Base-by-base conservation (phyloP, 345 rosid species). In the Streptanthus diversifolius region DNA sequence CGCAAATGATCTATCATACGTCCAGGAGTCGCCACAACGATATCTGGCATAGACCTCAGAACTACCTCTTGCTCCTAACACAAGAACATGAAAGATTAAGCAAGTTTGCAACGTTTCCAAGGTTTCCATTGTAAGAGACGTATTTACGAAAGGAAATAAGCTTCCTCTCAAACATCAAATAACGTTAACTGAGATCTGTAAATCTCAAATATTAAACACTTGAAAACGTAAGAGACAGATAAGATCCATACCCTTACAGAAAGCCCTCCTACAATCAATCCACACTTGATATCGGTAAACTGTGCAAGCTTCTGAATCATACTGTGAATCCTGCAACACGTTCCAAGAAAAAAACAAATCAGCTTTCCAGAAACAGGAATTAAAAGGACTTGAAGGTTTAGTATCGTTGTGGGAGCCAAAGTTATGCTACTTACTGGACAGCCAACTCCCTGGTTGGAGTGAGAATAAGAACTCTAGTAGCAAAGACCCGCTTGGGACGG, bases 1-100 rank as follows among this genome's bases (percentile, higher is more conserved):
- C 96, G 89, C 73, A 95, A 83, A 82, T 95, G 99, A 80, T 95
- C 99, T 68, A 95, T 91, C 91, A 95, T 86, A 54, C 99, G 90
- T 29, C 99, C 97, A 63, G 97, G 97, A 70, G 97, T 89, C 13
- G 99, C 99, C 70, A 95, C 97, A 72, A 95, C 95, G 83, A 95
- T 88, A 76, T 95, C 99, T 45, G 99, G 97, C 89, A 86, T 84
- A 15, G 95, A 82, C 77, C 99, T 90, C 80, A 95, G 81, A 61
- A 93, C 90, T 61, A 88, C 79, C 80, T 86, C 95, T 90, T 95
- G 99, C 59, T 80, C 90, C 99, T 95, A 64, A 60, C 24, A 66
- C 47, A 68, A 63, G 48, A 53, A 56, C 64, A 44, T 66, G 44
- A 73, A 52, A 62, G 32, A 56, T 48, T 66, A 21, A 58, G 19